Evolutionary conservation across 345 rosid genomes (phyloP), one percentile per base, ranked within the genome.

Genomic region (Gynandropsis gynandra): DNA sequence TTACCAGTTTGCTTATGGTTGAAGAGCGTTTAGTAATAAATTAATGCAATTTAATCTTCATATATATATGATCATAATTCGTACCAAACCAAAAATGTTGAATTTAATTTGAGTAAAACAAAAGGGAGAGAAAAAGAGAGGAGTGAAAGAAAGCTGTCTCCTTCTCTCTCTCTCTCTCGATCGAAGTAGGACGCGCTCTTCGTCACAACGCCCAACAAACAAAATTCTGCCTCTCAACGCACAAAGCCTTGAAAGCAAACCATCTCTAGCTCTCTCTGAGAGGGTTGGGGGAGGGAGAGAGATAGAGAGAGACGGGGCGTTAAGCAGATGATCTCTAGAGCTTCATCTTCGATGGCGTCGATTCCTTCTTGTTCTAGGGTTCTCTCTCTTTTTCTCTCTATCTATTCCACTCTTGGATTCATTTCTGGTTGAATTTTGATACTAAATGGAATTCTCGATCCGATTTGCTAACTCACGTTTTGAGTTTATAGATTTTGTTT

Each of bases 271-370:
- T 54, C 42, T 42, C 37, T 29, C 52, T 21, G 61, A 56, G 29
- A 24, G 29, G 29, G 29, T 2, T 24, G 2, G 11, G 24, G 34
- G 45, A 40, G 50, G 19, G 48, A 9, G 8, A 3, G 5, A 58
- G 24, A 39, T 33, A 3, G 9, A 11, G 7, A 17, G 17, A 12
- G 37, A 13, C 55, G 27, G 39, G 6, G 56, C 13, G 64, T 50
- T 74, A 17, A 79, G 87, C 87, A 82, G 47, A 69, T 77, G 68
- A 80, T 89, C 72, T 73, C 78, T 29, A 85, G 77, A 65, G 85
- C 87, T 51, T 89, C 97, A 37, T 66, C 29, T 24, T 24, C 79
- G 42, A 79, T 79, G 83, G 76, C 95, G 40, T 81, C 93, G 74
- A 50, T 85, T 63, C 74, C 83, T 55, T 66, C 70, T 52, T 72